These are phyloP conservation scores for Chlamydomonas sp. DNA, from an alignment of 139 green algal genomes.

Conservation along the genomic window DNA sequence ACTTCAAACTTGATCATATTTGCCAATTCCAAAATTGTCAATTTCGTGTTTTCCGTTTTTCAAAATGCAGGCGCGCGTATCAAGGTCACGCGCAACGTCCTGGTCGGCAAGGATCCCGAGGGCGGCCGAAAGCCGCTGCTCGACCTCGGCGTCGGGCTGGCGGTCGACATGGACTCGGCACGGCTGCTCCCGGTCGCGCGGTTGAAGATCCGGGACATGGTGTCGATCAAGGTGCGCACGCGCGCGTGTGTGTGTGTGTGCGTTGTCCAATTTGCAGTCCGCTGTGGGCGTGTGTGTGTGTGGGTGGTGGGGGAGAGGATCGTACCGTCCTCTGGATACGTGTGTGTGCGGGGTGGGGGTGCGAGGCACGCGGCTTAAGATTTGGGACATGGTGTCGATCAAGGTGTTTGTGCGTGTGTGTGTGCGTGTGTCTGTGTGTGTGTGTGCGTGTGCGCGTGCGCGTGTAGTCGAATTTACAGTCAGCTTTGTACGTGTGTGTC, in stretches of 20 bases:
- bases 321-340: background rate
- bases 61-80: constrained; percentile 35
- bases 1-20: too few relatives aligned
- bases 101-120: constrained; percentile 16
- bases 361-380: constrained; percentile 37
- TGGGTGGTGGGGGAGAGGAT: too few relatives aligned
- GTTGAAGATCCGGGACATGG: constrained; percentile 41
- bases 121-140: constrained; percentile 7
- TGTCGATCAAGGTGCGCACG: background rate
- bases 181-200: constrained; percentile 27
- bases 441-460: too few relatives aligned
- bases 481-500: too few relatives aligned
- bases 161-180: constrained; percentile 23
- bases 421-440: too few relatives aligned
- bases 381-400: constrained; percentile 28
- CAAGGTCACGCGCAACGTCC: constrained; percentile 52
- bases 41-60: too few relatives aligned
- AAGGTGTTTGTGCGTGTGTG: background rate
- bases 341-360: too few relatives aligned
- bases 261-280: background rate
- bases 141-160: constrained; percentile 17
- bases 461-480: background rate
- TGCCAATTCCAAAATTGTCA: too few relatives aligned
- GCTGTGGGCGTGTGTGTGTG: background rate
- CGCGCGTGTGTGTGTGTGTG: too few relatives aligned